phyloP scores from a whole-genome alignment of 192 early-diverging fungal genomes.

The Backusella morwellensis region DNA sequence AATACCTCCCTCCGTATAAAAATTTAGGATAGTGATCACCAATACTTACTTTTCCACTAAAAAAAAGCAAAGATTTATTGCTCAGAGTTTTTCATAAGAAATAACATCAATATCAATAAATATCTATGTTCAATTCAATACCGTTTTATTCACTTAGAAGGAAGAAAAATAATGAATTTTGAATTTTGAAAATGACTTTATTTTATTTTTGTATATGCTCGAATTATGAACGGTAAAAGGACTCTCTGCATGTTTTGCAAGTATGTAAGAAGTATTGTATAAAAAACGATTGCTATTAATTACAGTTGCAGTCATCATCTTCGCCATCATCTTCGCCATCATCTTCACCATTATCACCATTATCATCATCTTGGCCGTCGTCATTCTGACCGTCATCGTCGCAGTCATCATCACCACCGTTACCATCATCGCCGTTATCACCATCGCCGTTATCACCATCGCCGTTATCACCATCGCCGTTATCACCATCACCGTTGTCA shows the following conservation, averaged over 20 bases:
- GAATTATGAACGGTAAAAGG: neutral
- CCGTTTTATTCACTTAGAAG: no score
- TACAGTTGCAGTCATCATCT: neutral
- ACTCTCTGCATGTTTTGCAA: slow-evolving; percentile 1
- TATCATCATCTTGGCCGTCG: neutral
- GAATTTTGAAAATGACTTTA: neutral
- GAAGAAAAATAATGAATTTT: neutral
- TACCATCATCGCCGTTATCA: neutral
- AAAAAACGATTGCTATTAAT: neutral
- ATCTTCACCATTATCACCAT: neutral
- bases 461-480: neutral
- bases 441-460: neutral
- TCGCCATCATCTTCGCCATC: neutral
- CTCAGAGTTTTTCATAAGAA: neutral
- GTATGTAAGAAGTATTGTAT: neutral
- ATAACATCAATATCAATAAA: no score
- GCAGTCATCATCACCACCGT: neutral
- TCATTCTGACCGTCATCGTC: neutral
- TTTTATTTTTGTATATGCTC: neutral
- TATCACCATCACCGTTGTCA: neutral
- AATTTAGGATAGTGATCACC: neutral
- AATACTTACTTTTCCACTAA: neutral
- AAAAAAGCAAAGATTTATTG: neutral
- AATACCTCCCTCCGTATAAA: neutral
- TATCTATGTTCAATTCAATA: no score